Evolutionary conservation across 225 moss, liverwort and hornwort genomes (phyloP), one percentile per base, ranked within the genome.

Genomic region (Asterella californica): DNA sequence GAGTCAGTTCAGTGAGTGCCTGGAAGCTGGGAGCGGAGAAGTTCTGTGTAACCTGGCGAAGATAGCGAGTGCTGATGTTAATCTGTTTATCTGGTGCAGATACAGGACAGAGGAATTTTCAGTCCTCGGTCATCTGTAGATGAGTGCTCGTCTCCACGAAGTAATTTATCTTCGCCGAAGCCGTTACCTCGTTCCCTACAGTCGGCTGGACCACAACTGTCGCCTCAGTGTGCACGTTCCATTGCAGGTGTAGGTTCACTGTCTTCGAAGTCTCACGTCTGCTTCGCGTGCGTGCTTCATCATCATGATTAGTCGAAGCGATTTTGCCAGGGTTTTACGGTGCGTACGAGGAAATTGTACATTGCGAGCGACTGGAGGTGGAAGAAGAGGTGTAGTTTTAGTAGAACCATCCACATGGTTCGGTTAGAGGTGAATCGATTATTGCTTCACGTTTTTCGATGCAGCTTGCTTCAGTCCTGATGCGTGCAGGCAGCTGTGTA

Each of bases 241-340:
- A 36, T 76, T 37, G 37, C 59, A 57, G 75, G 75, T 19, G 75
- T 36, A 76, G 75, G 75, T 10, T 76, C 75, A 59, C 75, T 59
- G 22, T 76, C 75, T 24, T 76, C 75, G 37, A 76, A 76, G 38
- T 76, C 75, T 57, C 75, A 76, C 32, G 59, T 76, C 21, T 76
- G 75, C 57, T 76, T 76, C 57, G 75, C 59, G 37, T 76, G 75
- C 75, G 75, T 76, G 22, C 75, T 76, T 29, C 75, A 76, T 38
- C 75, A 76, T 25, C 75, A 76, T 59, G 57, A 76, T 37, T 76
- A 76, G 59, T 38, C 30, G 27, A 48, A 32, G 21, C 4, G 6
- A 9, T 38, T 32, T 52, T 59, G 57, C 5, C 7, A 19, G 22
- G 59, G 75, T 57, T n/a, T 34, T 5, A 53, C 24, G 34, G 55